phyloP scores from a whole-genome alignment of 2,329 filamentous ascomycete species.

The Botrytis deweyae region DNA sequence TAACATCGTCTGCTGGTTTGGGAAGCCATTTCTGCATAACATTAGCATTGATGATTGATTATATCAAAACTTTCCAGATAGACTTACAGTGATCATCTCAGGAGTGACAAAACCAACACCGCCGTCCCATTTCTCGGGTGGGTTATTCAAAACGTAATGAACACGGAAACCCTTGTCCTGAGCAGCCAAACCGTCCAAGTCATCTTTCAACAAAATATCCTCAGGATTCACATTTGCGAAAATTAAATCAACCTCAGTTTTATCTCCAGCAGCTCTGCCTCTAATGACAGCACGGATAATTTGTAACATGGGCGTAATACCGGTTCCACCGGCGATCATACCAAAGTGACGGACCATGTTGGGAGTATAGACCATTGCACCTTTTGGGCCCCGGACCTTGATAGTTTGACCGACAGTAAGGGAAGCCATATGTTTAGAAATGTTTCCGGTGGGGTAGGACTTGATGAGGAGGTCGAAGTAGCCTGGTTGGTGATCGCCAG shows the following conservation, averaged over 20 bases:
- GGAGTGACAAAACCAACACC: conserved; percentile 92
- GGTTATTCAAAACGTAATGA: conserved; percentile 96
- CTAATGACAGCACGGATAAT: conserved; percentile 87
- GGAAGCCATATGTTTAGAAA: conserved; percentile 86
- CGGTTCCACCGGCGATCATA: conserved; percentile 97
- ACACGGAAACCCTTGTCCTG: conserved; percentile 82
- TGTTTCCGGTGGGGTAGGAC: conserved; percentile 95
- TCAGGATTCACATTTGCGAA: conserved; percentile 94
- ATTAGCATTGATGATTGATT: conserved; percentile 2
- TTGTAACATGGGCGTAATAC: conserved; percentile 98
- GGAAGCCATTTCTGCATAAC: conserved; percentile 69
- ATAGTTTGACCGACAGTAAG: conserved; percentile 83
- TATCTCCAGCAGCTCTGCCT: conserved; percentile 75
- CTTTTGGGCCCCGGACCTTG: conserved; percentile 91
- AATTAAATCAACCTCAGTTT: conserved; percentile 87
- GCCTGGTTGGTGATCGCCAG: conserved; percentile 82
- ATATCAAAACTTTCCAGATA: background rate
- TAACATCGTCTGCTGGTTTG: conserved; percentile 80
- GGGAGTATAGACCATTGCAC: conserved; percentile 94
- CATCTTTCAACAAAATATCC: conserved; percentile 91
- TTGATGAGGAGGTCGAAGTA: conserved; percentile 98
- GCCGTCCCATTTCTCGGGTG: conserved; percentile 85
- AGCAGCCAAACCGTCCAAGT: conserved; percentile 75
- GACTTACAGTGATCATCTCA: conserved; percentile 85
- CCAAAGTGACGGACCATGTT: conserved; percentile 97